phyloP scores from a whole-genome alignment of 441 rosid genomes.

The Gossypium schwendimanii region DNA sequence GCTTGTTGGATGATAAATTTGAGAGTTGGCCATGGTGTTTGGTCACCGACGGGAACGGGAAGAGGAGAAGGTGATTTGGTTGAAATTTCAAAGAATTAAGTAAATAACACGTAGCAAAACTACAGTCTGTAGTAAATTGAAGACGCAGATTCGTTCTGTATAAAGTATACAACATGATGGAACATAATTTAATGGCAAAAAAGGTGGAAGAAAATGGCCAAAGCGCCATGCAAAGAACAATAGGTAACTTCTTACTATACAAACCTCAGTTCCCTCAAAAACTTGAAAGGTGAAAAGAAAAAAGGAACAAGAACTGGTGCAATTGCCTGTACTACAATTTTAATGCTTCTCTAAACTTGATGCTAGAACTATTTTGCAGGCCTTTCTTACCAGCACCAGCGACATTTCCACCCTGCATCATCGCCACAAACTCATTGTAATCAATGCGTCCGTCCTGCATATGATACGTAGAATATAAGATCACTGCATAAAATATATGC shows the following conservation, averaged over 20 bases:
- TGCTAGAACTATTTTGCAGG: slow-evolving; percentile 62
- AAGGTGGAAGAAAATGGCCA: background rate
- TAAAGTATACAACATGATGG: background rate
- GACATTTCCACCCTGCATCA: slow-evolving; percentile 78
- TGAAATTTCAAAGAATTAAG: background rate
- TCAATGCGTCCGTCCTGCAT: slow-evolving; percentile 84
- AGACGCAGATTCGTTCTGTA: background rate
- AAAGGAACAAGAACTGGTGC: background rate
- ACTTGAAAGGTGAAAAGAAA: no score
- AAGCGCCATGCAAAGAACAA: background rate
- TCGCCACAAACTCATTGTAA: slow-evolving; percentile 88
- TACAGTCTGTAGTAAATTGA: background rate
- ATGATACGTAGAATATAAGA: background rate
- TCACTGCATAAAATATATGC: background rate
- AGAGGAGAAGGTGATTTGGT: no score
- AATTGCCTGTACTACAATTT: slow-evolving; percentile 34
- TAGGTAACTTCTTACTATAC: slow-evolving; percentile 14
- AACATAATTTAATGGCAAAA: background rate
- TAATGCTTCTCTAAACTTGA: slow-evolving; percentile 46
- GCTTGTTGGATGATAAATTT: no score
- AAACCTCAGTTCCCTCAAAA: slow-evolving; percentile 3
- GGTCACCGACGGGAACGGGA: no score
- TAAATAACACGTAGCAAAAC: background rate
- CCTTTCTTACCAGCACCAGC: slow-evolving; percentile 38
- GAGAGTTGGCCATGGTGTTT: no score